Evolutionary conservation across 148 eudicot genomes (phyloP), one percentile per base, ranked within the genome.

Genomic region (Camellia sinensis): DNA sequence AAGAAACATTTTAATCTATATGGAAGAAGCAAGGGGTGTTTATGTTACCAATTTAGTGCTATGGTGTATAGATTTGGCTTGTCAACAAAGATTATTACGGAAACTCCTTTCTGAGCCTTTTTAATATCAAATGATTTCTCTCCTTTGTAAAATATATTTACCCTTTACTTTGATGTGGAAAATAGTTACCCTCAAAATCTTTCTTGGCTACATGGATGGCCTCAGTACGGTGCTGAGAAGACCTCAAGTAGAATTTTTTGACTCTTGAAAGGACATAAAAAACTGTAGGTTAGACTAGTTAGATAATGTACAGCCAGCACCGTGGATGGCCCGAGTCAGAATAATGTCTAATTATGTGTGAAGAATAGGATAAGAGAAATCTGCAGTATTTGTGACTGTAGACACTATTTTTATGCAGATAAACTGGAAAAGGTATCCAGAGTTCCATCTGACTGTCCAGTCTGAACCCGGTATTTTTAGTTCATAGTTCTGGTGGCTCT

Each of bases 261-360:
- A 22, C 29, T 22, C 29, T 22, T 22, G 29, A 22, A 22, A 22
- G 29, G 29, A 22, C 29, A 22, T 22, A 22, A 22, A 22, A 22
- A 22, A 22, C 0, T 0, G 29, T 22, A 22, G 29, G 29, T 22
- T 22, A 22, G 29, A 22, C 29, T 0, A 75, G 46, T 57, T 65
- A 48, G 88, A 50, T 50, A 40, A 22, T 40, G 87, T 90, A 83
- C 40, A 40, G 37, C 50, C 13, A 59, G 57, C 19, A 61, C 22
- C 46, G 1, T 14, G 50, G 71, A 67, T 5, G n/a, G 18, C 45
- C 15, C n/a, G 41, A 67, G 48, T 67, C 71, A 13, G 8, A 8
- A 29, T 14, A 65, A 14, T 9, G 50, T 67, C 10, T 17, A 6
- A 18, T 41, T 67, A 67, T 43, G 71, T 5, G 41, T 43, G 17